phyloP scores from a whole-genome alignment of 1,284 basidiomycete species.

The Ganoderma leucocontextum region DNA sequence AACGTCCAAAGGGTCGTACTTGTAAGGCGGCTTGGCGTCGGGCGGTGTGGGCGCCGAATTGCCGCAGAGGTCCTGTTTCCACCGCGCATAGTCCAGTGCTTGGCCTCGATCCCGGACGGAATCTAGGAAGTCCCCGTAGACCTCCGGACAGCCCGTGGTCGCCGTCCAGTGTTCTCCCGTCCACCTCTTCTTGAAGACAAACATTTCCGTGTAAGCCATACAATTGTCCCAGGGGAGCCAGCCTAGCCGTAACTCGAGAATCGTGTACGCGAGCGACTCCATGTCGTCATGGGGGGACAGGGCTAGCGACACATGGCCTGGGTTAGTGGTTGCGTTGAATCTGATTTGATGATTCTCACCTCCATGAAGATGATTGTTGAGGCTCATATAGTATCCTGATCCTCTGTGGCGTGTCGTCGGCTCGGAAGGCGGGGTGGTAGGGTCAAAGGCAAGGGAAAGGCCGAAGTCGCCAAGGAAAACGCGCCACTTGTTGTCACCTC shows the following conservation, averaged over 20 bases:
- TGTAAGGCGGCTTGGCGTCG: not conserved
- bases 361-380: not conserved
- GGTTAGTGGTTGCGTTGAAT: not conserved
- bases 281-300: not conserved
- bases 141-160: not conserved
- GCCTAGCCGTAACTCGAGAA: not conserved
- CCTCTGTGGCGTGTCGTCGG: not conserved
- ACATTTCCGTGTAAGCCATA: not conserved
- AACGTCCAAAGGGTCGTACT: not conserved
- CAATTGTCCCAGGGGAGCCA: not conserved
- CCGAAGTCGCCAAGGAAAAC: not conserved
- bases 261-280: slow-evolving; percentile 2
- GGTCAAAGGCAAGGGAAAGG: not conserved
- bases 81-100: not conserved
- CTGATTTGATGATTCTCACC: not conserved
- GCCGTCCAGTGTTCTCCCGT: not conserved
- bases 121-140: not conserved
- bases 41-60: not conserved
- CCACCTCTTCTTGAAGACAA: not conserved
- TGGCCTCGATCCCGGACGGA: not conserved
- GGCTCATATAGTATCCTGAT: not conserved
- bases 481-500: not conserved
- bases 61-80: not conserved
- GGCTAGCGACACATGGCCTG: not conserved
- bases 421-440: not conserved